Base-by-base conservation (phyloP, 768 basidiomycete genomes). In the Mycena amicta region DNA sequence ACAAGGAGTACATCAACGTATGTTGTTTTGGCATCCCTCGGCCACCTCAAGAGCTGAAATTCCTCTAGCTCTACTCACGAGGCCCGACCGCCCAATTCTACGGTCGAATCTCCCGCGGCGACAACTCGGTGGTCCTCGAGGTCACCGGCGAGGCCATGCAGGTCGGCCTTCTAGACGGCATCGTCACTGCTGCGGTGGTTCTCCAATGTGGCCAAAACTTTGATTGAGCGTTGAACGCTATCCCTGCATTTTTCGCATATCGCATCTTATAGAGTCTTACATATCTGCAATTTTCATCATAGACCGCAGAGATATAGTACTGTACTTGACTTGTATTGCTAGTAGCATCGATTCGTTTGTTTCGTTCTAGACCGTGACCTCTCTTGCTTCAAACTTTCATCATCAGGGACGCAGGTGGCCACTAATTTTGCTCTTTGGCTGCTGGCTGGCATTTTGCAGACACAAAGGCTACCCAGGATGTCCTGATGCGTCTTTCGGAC, bases 201-300 rank as follows among this genome's bases (percentile, higher is more conserved):
- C 73, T 89, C 43, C 83, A 82, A 57, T 85, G 77, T 50, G 87
- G 87, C n/a, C 81, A 79, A 55, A 83, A 75, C 70, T 83, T 89
- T 23, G 87, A 88, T 62, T 88, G 56, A 71, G 16, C 41, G 41
- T 37, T 37, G 33, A 37, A 37, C 8, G 8, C 33, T 37, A 8
- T 18, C 33, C 8, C 33, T 8, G 33, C 33, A 37, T 37, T n/a
- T n/a, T n/a, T n/a, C n/a, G n/a, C n/a, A n/a, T n/a, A n/a, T n/a
- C n/a, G n/a, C n/a, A n/a, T n/a, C n/a, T n/a, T n/a, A n/a, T 37
- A 37, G 33, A 8, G 33, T 37, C 8, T 8, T 8, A 37, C 33
- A 18, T 37, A 37, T 37, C 18, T 37, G 33, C 33, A n/a, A n/a
- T n/a, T n/a, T n/a, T n/a, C n/a, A n/a, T n/a, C n/a, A n/a, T n/a